Evolutionary conservation across 2,329 filamentous ascomycete genomes (phyloP).

Genomic region (Ceratocystis colombiana): DNA sequence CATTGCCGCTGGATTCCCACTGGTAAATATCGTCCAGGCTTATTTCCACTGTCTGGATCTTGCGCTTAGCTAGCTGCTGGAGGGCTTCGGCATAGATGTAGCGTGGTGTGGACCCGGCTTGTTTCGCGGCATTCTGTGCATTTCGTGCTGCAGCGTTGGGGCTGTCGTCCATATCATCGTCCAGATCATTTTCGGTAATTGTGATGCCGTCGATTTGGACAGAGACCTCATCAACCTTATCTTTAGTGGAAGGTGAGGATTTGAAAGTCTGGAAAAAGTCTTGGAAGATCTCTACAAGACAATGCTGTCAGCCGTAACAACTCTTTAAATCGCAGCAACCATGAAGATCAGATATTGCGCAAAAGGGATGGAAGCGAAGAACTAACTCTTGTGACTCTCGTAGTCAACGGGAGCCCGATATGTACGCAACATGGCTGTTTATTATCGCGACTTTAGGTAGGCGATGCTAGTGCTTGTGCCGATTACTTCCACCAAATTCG

Average conservation of each 20-base stretch:
- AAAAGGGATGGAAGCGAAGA: constrained; percentile 12
- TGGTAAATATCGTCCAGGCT: constrained; percentile 78
- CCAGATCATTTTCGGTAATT: constrained; percentile 75
- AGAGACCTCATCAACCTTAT: constrained; percentile 49
- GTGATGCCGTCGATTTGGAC: constrained; percentile 76
- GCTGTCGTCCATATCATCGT: constrained; percentile 81
- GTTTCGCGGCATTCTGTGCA: constrained; percentile 41
- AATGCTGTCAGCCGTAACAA: neutral
- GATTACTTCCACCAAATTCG: neutral
- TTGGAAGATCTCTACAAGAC: constrained; percentile 60
- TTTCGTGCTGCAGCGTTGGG: constrained; percentile 42
- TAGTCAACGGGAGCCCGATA: constrained; percentile 59
- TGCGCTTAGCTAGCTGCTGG: constrained; percentile 76
- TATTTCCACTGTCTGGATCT: constrained; percentile 65
- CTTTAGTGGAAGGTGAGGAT: constrained; percentile 47
- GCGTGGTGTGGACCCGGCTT: constrained; percentile 48
- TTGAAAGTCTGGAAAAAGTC: constrained; percentile 86
- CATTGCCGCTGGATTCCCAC: constrained; percentile 62
- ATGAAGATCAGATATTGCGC: neutral
- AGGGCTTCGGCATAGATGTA: constrained; percentile 83
- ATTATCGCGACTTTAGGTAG: neutral
- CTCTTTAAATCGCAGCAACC: neutral
- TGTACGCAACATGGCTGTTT: constrained; percentile 22
- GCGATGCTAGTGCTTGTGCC: neutral
- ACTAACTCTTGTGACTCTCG: constrained; percentile 68